Evolutionary conservation across 306 rosid species (phyloP), one percentile per base, ranked within the genome.

Genomic region (Cucumis sativus): DNA sequence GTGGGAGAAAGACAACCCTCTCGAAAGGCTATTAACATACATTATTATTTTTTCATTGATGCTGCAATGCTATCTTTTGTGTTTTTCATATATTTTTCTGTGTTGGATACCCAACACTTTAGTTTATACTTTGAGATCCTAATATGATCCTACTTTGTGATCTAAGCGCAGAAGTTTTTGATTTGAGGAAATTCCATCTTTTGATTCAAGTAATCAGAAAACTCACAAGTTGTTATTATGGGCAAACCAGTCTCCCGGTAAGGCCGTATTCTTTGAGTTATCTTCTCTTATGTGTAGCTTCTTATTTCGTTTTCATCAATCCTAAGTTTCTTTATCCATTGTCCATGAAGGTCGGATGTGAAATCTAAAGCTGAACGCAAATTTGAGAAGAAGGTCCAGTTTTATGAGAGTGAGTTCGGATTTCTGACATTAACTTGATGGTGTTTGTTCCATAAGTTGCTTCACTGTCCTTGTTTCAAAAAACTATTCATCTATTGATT

Each of bases 351-450:
- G 62, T 37, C 51, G 55, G 67, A 57, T 55, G 12, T 39, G 4
- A 12, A 56, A 35, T 11, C 67, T n/a, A 75, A 39, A 40, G 68
- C 67, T n/a, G 78, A 55, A 18, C 68, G 33, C 17, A 75, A 45
- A 40, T 55, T 55, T 40, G 54, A 75, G 23, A 75, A 75, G 67
- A 55, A 75, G 78, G 21, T 75, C 52, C 66, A 57, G 39, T 75
- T 75, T 39, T 75, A 75, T 57, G 51, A 56, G 66, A 57, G 78
- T 75, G 67, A 75, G 78, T 75, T 37, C 40, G 6, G 14, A 49
- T 25, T 21, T 71, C 76, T 49, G 40, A 45, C 39, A 13, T 49
- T 7, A 25, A 45, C 66, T 75, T n/a, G 51, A 75, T 75, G 18
- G 11, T 21, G 10, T 8, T 55, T 4, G 13, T 12, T 57, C 25